phyloP scores from a whole-genome alignment of 805 yeast species.

The Monosporozyma aquatica region DNA sequence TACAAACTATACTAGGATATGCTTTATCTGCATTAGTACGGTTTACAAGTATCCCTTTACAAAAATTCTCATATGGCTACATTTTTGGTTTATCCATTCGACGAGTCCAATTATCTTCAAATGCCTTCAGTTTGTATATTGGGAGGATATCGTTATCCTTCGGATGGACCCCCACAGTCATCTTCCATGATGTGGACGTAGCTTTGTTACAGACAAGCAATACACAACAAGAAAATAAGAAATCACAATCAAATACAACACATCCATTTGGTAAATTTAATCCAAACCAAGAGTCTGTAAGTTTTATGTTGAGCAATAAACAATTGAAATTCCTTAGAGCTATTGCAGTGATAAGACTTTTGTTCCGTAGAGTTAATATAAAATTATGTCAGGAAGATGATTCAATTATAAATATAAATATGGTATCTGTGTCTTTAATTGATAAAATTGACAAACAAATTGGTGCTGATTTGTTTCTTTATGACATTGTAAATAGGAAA shows the following conservation, averaged over 20 bases:
- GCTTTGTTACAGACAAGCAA: not conserved
- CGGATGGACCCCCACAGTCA: constrained; percentile 16
- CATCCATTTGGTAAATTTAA: not conserved
- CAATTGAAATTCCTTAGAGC: constrained; percentile 9
- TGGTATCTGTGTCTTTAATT: constrained; percentile 14
- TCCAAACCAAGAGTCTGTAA: constrained; percentile 5
- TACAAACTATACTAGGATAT: constrained; percentile 4
- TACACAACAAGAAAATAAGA: not conserved
- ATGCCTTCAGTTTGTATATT: constrained; percentile 10
- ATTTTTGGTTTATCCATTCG: constrained; percentile 16
- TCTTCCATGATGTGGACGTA: constrained; percentile 14
- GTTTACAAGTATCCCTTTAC: constrained; percentile 5
- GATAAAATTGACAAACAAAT: constrained; percentile 11
- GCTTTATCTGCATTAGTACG: constrained; percentile 2
- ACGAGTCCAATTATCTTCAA: constrained; percentile 8
- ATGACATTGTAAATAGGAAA: constrained; percentile 11
- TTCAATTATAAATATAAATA: constrained; percentile 8
- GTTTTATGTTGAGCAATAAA: constrained; percentile 8
- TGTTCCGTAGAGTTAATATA: constrained; percentile 9
- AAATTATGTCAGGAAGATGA: constrained; percentile 9
- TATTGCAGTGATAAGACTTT: constrained; percentile 11
- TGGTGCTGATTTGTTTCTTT: constrained; percentile 15
- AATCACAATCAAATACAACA: not conserved
- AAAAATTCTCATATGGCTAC: constrained; percentile 11
- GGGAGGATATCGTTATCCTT: constrained; percentile 14